These are phyloP conservation scores for Spinacia oleracea DNA, from an alignment of 179 eudicot genomes.

Conservation along the genomic window DNA sequence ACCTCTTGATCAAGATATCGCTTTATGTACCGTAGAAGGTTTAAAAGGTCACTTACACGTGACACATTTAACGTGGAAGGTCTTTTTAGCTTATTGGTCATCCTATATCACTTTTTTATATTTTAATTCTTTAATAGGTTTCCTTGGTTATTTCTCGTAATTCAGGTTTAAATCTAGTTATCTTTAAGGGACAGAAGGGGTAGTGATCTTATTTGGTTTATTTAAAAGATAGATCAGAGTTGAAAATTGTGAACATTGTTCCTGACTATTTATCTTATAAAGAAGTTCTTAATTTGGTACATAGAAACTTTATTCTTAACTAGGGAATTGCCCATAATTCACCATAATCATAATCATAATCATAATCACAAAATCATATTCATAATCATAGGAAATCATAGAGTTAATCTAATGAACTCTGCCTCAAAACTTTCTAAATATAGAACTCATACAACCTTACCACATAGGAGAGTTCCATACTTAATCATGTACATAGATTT, in stretches of 20 bases:
- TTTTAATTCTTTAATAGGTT: no score
- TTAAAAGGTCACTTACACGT: background rate
- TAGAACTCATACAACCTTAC: background rate
- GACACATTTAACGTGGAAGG: no score
- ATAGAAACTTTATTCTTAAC: background rate
- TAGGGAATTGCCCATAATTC: background rate
- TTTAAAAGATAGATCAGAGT: no score
- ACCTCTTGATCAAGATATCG: background rate
- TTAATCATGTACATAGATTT: background rate
- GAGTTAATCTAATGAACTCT: background rate
- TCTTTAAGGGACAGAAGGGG: no score
- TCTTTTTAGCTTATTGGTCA: no score
- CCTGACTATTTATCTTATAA: no score
- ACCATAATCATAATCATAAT: slow-evolving; percentile 1
- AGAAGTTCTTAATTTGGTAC: no score
- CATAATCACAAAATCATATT: background rate
- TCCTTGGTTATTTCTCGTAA: no score
- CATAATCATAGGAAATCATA: background rate
- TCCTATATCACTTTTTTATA: no score
- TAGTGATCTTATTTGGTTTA: no score
- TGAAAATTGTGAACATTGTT: no score
- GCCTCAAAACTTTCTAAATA: background rate
- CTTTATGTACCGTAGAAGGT: background rate
- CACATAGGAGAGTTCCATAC: slow-evolving; percentile 1
- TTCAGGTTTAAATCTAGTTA: no score